Conservation (phyloP, 2,329 filamentous ascomycete genomes). For the Talaromyces marneffei region DNA sequence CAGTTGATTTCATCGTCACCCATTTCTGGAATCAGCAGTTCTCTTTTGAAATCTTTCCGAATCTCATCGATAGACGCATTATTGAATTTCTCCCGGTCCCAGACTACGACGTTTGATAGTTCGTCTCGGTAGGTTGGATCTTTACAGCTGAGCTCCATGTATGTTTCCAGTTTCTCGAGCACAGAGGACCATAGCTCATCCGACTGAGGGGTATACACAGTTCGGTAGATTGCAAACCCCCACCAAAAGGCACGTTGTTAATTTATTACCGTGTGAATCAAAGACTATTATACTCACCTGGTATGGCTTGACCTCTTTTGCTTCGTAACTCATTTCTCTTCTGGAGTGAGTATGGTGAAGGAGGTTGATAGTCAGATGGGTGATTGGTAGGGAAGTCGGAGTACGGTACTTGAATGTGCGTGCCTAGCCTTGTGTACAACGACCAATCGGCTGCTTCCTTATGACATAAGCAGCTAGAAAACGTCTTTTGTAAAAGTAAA, state of each 20-base stretch:
- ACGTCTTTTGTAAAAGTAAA: not conserved
- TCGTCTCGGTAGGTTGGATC: not conserved
- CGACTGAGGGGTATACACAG: not conserved
- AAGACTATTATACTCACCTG: no score
- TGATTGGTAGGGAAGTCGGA: no score
- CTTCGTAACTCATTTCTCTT: no score
- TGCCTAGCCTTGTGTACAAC: not conserved
- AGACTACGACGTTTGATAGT: not conserved
- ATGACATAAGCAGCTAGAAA: not conserved
- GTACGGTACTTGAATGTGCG: no score
- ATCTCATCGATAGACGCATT: not conserved
- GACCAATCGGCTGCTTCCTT: not conserved
- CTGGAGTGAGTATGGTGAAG: no score
- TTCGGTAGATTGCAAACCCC: conserved; percentile 2
- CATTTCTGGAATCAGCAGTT: conserved; percentile 2
- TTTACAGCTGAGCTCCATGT: not conserved
- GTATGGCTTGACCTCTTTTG: no score
- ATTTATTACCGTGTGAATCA: no score
- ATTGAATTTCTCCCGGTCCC: not conserved
- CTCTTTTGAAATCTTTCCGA: not conserved
- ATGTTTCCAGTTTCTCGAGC: not conserved
- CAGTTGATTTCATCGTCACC: not conserved
- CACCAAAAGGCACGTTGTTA: not conserved
- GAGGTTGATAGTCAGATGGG: no score
- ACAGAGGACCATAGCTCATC: not conserved